These are phyloP conservation scores for Trametes hirsuta DNA, from an alignment of 1,284 basidiomycete genomes.

Conservation along the genomic window DNA sequence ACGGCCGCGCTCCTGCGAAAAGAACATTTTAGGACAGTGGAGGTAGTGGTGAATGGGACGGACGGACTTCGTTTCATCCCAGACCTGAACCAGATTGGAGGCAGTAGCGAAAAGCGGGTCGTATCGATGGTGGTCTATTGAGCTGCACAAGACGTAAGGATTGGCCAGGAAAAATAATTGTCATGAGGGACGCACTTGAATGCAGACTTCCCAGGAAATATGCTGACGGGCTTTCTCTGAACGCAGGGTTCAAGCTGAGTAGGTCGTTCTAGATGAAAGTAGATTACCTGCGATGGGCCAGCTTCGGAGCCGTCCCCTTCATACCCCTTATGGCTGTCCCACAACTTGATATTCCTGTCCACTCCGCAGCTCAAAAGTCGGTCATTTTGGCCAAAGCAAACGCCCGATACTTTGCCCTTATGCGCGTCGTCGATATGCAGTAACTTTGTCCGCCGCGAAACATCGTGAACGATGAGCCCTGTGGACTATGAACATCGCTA, in stretches of 20 bases:
- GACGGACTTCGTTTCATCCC: constrained; percentile 92
- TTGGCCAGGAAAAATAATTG: constrained; percentile 2
- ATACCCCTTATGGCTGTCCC: constrained; percentile 55
- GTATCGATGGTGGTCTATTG: constrained; percentile 91
- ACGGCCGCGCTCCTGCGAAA: constrained; percentile 66
- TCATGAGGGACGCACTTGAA: constrained; percentile 69
- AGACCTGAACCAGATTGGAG: constrained; percentile 92
- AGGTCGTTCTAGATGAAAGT: neutral
- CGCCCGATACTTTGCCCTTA: constrained; percentile 89
- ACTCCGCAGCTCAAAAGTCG: constrained; percentile 89
- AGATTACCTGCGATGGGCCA: constrained; percentile 38
- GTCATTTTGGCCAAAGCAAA: constrained; percentile 72
- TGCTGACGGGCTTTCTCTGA: constrained; percentile 63
- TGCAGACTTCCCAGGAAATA: constrained; percentile 82
- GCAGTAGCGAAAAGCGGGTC: constrained; percentile 93
- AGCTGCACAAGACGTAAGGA: constrained; percentile 48
- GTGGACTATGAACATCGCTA: neutral
- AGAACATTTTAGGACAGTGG: constrained; percentile 5
- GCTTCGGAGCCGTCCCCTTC: constrained; percentile 36
- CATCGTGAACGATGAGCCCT: constrained; percentile 89
- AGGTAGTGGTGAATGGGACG: no score
- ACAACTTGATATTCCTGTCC: constrained; percentile 91
- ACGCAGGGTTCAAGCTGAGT: neutral
- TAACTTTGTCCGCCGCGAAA: constrained; percentile 70
- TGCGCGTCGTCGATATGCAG: constrained; percentile 83